A percentile compares a stretch with the other conserved stretches of the same genome.
Evolutionary conservation across 345 rosid species (phyloP).

Genomic region (Ricinus communis): DNA sequence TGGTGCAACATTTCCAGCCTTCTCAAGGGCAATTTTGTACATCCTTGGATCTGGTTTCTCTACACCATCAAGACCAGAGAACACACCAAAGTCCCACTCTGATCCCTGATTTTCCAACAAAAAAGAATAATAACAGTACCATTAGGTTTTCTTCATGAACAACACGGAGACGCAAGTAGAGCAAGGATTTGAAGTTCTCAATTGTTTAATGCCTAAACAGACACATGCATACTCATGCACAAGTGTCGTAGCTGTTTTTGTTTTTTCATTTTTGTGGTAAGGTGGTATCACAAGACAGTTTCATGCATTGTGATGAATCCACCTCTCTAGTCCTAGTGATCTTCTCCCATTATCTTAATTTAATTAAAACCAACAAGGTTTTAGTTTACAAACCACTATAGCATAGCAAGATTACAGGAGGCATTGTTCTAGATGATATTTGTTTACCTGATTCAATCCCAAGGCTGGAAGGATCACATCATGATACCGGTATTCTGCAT

Average conservation of each 20-base stretch:
- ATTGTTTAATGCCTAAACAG: not conserved
- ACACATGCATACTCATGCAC: too few relatives aligned
- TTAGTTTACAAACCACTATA: not conserved
- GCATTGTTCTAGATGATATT: not conserved
- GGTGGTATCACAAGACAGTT: too few relatives aligned
- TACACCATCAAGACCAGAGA: conserved; percentile 87
- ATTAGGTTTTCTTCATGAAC: conserved; percentile 7
- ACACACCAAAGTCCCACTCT: conserved; percentile 97
- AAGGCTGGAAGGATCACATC: conserved; percentile 93
- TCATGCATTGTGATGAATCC: not conserved
- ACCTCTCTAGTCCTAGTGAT: too few relatives aligned
- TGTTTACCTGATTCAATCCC: conserved; percentile 68
- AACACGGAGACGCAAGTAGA: not conserved
- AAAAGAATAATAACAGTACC: not conserved
- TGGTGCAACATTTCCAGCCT: conserved; percentile 75
- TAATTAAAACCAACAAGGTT: not conserved
- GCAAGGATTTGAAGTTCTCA: not conserved
- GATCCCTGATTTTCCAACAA: conserved; percentile 51
- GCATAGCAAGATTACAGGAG: too few relatives aligned
- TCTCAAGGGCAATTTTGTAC: conserved; percentile 65
- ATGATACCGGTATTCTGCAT: conserved; percentile 80
- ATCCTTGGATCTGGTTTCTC: conserved; percentile 91
- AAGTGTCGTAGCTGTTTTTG: too few relatives aligned
- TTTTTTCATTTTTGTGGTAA: too few relatives aligned
- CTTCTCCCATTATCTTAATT: too few relatives aligned